Evolutionary conservation across 441 rosid genomes (phyloP), one percentile per base, ranked within the genome.

Genomic region (Dalechampia spathulata): DNA sequence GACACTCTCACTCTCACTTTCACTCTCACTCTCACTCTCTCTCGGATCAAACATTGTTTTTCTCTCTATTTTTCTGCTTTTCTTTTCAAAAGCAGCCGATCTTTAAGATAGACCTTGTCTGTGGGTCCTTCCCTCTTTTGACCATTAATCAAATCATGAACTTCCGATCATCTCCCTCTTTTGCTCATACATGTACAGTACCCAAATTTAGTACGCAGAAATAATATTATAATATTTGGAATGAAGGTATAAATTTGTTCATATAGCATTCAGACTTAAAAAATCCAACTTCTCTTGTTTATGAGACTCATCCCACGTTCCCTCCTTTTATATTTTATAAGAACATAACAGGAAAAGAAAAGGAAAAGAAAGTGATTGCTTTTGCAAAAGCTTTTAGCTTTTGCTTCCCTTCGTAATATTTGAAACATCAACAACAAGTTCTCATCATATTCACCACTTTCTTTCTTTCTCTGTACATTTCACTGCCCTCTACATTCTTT

Each of bases 341-440:
- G 48, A 65, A 39, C 21, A 26, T 45, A 27, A 52, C 13, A n/a
- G 1, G 7, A 49, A 27, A 50, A 51, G 42, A 12, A 11, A 49
- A 36, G 15, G 2, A 28, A 36, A 28, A 26, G 13, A 57, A 72
- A 78, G 69, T 72, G 53, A 66, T 66, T 73, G 62, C 72, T 71
- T 83, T 79, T 65, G 45, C 71, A 59, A 78, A 72, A 78, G 81
- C 75, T 71, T 55, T 43, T 60, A n/a, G n/a, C n/a, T n/a, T n/a
- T n/a, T n/a, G 70, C 58, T 63, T 66, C 55, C 65, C 64, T 49
- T 52, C 50, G 67, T 66, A 48, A 63, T 54, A 49, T 70, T 67
- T 67, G 69, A 70, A 64, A 48, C 66, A 59, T 38, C 61, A 46
- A 30, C 58, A 63, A 54, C 69, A 65, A 69, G 52, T 61, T 70